phyloP scores from a whole-genome alignment of 148 eudicot genomes.

The Tetragonia tetragonoides region DNA sequence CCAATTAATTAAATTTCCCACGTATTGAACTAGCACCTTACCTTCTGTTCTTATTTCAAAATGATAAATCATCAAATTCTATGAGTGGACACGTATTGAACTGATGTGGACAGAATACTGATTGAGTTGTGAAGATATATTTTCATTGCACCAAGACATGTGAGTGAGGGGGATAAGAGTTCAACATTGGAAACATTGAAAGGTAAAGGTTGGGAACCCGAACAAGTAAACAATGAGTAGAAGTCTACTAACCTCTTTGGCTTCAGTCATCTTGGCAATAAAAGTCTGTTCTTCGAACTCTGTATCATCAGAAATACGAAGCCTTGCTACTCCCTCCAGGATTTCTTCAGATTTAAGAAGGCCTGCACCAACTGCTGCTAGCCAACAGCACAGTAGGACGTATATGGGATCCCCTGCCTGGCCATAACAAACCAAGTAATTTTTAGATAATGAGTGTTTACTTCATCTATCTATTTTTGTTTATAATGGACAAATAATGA shows the following conservation, averaged over 20 bases:
- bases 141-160: too few relatives aligned
- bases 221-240: neutral
- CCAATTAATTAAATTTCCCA: neutral
- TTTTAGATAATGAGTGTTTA: too few relatives aligned
- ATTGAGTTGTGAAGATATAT: too few relatives aligned
- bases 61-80: neutral
- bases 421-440: conserved; percentile 2
- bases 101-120: too few relatives aligned
- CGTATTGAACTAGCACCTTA: neutral
- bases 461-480: too few relatives aligned
- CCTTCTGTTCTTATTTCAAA: neutral
- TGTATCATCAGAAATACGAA: conserved; percentile 69
- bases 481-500: neutral
- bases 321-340: conserved; percentile 86
- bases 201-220: neutral
- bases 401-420: conserved; percentile 78
- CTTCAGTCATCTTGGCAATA: conserved; percentile 78
- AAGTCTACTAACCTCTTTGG: conserved; percentile 63
- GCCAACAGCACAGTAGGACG: conserved; percentile 85
- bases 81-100: too few relatives aligned
- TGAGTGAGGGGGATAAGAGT: too few relatives aligned
- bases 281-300: conserved; percentile 94
- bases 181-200: neutral
- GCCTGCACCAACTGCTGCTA: conserved; percentile 96
- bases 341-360: conserved; percentile 95